These are phyloP conservation scores for Thelonectria olida DNA, from an alignment of 2,329 filamentous ascomycete species.

Conservation along the genomic window DNA sequence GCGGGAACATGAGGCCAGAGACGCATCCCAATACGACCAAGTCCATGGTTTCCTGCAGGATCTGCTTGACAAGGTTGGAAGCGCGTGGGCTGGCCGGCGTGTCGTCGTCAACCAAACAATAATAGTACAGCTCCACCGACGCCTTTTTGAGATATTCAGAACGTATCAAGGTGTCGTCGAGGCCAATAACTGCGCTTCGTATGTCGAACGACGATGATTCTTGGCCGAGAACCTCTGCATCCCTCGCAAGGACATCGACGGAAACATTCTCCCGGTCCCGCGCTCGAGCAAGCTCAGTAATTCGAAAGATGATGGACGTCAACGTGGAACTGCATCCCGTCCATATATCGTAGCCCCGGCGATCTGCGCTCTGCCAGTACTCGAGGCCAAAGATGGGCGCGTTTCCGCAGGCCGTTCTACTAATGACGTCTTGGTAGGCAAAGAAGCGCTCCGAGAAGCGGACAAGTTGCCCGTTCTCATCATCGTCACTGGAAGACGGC, in stretches of 20 bases:
- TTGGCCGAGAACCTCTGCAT: constrained; percentile 13
- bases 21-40: constrained; percentile 27
- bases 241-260: neutral
- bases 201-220: constrained; percentile 9
- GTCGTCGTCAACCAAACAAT: constrained; percentile 55
- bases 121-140: constrained; percentile 54
- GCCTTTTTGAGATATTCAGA: constrained; percentile 46
- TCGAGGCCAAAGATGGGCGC: constrained; percentile 56
- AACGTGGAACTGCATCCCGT: constrained; percentile 59
- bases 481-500: constrained; percentile 19
- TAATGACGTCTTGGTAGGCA: constrained; percentile 61
- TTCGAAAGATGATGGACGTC: constrained; percentile 55
- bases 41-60: constrained; percentile 22
- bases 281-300: constrained; percentile 56
- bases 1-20: constrained; percentile 29
- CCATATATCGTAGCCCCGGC: constrained; percentile 49
- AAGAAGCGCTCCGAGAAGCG: constrained; percentile 56
- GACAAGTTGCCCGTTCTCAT: neutral
- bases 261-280: constrained; percentile 8
- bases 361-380: constrained; percentile 51
- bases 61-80: neutral
- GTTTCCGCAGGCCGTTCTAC: constrained; percentile 59
- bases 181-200: neutral
- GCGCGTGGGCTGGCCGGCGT: constrained; percentile 43
- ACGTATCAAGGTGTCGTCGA: constrained; percentile 33